Conservation (phyloP, 1,139 yeast species). For the Suzukiozyma palmioleophila region DNA sequence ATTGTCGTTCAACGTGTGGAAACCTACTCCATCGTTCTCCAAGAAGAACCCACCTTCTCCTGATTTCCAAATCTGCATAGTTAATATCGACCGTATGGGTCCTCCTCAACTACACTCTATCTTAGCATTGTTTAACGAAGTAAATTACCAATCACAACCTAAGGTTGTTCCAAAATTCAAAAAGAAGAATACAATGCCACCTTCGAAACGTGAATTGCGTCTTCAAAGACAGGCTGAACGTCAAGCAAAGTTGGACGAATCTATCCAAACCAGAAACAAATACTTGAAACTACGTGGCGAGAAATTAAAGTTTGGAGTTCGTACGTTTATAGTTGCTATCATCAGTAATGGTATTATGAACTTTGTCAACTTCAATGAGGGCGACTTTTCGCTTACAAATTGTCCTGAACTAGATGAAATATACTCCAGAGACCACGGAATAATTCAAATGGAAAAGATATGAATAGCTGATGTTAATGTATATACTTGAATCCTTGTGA, state of each 20-base stretch:
- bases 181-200: conserved; percentile 10
- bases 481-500: too few relatives aligned
- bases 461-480: too few relatives aligned
- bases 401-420: conserved; percentile 9
- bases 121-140: conserved; percentile 23
- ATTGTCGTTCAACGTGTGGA: conserved; percentile 71
- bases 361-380: conserved; percentile 56
- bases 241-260: conserved; percentile 21
- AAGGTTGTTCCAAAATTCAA: conserved; percentile 9
- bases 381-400: conserved; percentile 48
- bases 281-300: conserved; percentile 26
- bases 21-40: conserved; percentile 67
- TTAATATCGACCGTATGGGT: conserved; percentile 42
- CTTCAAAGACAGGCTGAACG: conserved; percentile 22
- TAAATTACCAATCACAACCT: conserved; percentile 11
- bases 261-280: conserved; percentile 20
- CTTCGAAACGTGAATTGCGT: conserved; percentile 17
- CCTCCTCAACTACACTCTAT: conserved; percentile 52
- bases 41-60: conserved; percentile 63
- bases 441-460: conserved; percentile 9
- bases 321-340: conserved; percentile 57
- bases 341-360: conserved; percentile 72
- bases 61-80: conserved; percentile 67
- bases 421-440: conserved; percentile 10
- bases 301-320: conserved; percentile 40